Conservation (phyloP, 78 protist genomes). For the Dictyostelium citrinum region DNA sequence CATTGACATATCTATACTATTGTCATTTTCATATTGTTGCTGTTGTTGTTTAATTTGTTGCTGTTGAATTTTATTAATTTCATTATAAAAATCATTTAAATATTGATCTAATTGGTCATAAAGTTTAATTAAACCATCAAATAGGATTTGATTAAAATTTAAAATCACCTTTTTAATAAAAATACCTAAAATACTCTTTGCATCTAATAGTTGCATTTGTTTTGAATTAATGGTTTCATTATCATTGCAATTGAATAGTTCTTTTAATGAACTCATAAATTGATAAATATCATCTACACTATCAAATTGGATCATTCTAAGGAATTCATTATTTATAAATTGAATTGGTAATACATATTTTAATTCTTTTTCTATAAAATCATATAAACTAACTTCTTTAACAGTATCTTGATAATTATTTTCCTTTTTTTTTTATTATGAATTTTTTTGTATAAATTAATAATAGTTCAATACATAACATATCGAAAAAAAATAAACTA, state of each 20-base stretch:
- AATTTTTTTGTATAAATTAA: background rate
- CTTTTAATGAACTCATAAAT: slow-evolving; percentile 1
- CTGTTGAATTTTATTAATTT: background rate
- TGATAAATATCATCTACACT: slow-evolving; percentile 48
- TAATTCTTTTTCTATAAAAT: slow-evolving; percentile 2
- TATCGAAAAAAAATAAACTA: too few species aligned
- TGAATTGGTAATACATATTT: background rate
- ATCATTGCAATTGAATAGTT: background rate
- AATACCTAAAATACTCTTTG: slow-evolving; percentile 43
- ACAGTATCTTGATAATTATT: background rate
- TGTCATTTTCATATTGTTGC: background rate
- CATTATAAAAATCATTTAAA: slow-evolving; percentile 5
- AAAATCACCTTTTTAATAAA: slow-evolving; percentile 40
- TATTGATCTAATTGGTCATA: slow-evolving; percentile 22
- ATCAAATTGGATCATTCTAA: slow-evolving; percentile 33
- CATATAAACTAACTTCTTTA: slow-evolving; percentile 4
- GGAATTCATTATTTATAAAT: slow-evolving; percentile 34
- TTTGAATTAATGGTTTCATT: background rate
- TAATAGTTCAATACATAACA: too few species aligned
- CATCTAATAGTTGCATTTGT: background rate
- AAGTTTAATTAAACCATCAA: slow-evolving; percentile 38
- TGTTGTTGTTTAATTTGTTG: background rate
- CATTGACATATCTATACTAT: background rate
- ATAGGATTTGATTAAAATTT: slow-evolving; percentile 22
- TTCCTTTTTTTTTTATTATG: background rate